These are phyloP conservation scores for Phyllosticta paracitricarpa DNA, from an alignment of 2,329 filamentous ascomycete species.

Conservation along the genomic window DNA sequence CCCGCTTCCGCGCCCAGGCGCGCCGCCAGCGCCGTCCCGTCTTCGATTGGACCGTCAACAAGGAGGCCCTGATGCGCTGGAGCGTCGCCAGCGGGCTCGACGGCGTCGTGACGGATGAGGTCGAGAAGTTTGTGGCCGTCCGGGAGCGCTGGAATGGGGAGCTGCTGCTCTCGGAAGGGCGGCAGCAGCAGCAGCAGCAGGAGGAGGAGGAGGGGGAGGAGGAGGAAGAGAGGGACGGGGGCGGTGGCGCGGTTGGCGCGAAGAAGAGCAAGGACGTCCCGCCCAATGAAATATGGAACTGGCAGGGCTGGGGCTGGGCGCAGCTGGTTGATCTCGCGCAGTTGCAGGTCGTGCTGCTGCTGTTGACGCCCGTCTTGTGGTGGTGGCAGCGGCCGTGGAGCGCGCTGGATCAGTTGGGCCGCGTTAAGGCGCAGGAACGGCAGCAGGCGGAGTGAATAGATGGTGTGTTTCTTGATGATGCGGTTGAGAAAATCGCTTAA, in stretches of 20 bases:
- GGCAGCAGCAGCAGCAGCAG: no score
- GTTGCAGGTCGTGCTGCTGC: neutral
- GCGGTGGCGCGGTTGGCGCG: neutral
- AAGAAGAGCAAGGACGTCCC: neutral
- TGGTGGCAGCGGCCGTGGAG: slow-evolving; percentile 7
- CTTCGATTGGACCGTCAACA: slow-evolving; percentile 82
- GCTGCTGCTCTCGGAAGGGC: slow-evolving; percentile 11
- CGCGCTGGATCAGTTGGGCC: neutral
- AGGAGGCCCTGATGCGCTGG: slow-evolving; percentile 71
- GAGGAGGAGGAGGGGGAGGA: slow-evolving; percentile 31
- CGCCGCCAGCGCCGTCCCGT: slow-evolving; percentile 49
- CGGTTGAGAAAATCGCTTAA: no score
- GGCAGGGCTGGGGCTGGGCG: neutral
- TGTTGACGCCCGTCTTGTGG: slow-evolving; percentile 1
- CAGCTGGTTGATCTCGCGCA: neutral
- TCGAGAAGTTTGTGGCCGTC: slow-evolving; percentile 55
- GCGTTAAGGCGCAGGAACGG: no score
- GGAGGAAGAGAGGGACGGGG: slow-evolving; percentile 14
- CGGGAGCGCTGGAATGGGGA: slow-evolving; percentile 26
- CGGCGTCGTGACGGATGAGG: slow-evolving; percentile 80
- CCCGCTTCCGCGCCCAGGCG: slow-evolving; percentile 54
- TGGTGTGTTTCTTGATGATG: no score
- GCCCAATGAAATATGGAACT: neutral
- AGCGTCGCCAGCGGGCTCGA: slow-evolving; percentile 57
- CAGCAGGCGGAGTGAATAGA: no score